A percentile compares a stretch with the other conserved stretches of the same genome.
phyloP scores from a whole-genome alignment of 345 rosid species.

The Viola odorata region DNA sequence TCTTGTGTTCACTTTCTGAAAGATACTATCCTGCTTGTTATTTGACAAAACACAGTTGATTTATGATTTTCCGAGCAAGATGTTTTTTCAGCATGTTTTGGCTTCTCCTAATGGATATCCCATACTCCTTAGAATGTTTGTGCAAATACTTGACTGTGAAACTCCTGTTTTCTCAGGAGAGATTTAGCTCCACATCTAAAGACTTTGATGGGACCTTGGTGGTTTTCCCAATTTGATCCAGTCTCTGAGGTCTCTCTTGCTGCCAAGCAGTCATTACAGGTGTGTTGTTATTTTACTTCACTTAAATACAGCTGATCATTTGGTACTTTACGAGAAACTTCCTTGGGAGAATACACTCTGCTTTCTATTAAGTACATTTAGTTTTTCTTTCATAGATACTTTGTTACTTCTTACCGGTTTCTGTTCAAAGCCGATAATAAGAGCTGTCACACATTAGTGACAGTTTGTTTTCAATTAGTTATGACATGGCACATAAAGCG shows the following conservation, averaged over 20 bases:
- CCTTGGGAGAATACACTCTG: background rate
- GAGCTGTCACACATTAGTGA: background rate
- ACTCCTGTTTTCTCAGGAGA: slow-evolving; percentile 49
- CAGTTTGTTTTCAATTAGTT: background rate
- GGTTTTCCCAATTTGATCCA: slow-evolving; percentile 94
- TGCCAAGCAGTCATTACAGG: slow-evolving; percentile 88
- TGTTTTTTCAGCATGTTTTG: slow-evolving; percentile 1
- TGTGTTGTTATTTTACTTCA: slow-evolving; percentile 20
- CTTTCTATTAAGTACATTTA: background rate
- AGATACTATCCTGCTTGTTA: background rate
- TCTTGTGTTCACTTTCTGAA: slow-evolving; percentile 8
- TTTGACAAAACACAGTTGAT: background rate
- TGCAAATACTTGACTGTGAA: slow-evolving; percentile 9
- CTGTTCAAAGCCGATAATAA: background rate
- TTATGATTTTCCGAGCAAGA: too few species aligned
- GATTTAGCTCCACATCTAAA: slow-evolving; percentile 87
- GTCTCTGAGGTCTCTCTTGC: slow-evolving; percentile 80
- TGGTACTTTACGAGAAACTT: background rate
- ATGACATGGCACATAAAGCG: background rate
- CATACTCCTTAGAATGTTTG: background rate
- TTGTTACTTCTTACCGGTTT: background rate
- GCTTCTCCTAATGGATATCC: background rate
- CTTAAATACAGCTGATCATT: background rate
- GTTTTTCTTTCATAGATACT: background rate
- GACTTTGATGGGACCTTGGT: slow-evolving; percentile 96